Base-by-base conservation (phyloP, 1,139 yeast species). In the Geotrichum reessii region DNA sequence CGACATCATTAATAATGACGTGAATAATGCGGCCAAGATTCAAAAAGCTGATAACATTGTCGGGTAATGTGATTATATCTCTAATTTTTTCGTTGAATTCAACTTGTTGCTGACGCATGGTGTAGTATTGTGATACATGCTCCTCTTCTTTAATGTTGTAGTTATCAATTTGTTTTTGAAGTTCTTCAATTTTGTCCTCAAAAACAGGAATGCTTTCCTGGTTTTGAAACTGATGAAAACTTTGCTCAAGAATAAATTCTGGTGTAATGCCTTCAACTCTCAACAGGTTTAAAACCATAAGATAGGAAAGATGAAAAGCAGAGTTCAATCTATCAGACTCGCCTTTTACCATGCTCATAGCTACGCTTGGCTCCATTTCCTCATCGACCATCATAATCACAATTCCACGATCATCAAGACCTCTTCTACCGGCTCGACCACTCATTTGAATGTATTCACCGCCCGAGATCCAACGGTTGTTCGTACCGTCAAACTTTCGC, bases 371-470 rank as follows among this genome's bases (percentile, higher is more conserved):
- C 73, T 95, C 99, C 99, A 95, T 95, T 70, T 92, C 93, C 71
- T 93, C 98, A 72, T 93, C 98, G 73, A 93, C 91, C 99, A 95
- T 95, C 88, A 95, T 87, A 67, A 95, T 93, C 58, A 95, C 99
- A 72, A 93, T 92, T 76, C 99, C 99, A 71, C 98, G 86, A 71
- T 93, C 97, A 80, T 95, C 99, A 65, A 95, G 81, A 68, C 99
- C 99, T 81, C 99, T 88, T 80, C 99, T 92, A 68, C 99, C 99
- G 19, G 99, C 99, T 76, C 99, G 86, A 63, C 99, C 99, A 49
- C 97, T 89, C 99, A 93, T 93, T 76, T 95, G 99, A 67, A 93
- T 95, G 74, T 93, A 95, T 75, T 95, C 99, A 76, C 99, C 99
- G 61, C 98, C 98, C 58, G 97, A 89, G 47, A 95, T 97, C 98